Evolutionary conservation across 306 rosid genomes (phyloP).

Genomic region (Castanea crenata): DNA sequence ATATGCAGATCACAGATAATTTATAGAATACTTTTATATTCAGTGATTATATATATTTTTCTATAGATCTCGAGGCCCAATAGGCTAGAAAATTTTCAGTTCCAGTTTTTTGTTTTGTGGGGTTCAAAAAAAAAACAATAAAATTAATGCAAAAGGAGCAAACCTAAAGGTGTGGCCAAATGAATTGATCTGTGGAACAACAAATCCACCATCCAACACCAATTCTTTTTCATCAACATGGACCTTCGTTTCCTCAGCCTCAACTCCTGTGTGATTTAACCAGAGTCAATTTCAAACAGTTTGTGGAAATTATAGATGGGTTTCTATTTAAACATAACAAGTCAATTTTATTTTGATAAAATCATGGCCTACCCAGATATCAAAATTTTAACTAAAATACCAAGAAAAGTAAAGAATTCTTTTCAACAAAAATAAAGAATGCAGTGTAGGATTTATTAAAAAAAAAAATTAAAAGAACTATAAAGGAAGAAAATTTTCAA

Average conservation of each 20-base stretch:
- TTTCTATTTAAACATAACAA: neutral
- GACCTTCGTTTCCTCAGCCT: constrained; percentile 39
- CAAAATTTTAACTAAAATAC: no score
- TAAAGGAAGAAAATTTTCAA: neutral
- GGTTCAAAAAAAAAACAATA: neutral
- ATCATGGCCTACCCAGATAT: neutral
- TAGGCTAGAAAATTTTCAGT: neutral
- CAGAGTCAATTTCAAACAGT: neutral
- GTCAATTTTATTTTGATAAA: neutral
- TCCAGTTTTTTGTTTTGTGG: neutral
- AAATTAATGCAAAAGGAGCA: constrained; percentile 6
- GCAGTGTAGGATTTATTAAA: no score
- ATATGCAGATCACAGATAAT: no score
- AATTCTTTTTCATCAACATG: constrained; percentile 43
- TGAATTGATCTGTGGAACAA: constrained; percentile 59
- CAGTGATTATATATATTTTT: no score
- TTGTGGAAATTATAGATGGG: neutral
- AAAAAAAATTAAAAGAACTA: neutral
- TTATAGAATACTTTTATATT: no score
- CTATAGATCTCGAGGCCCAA: no score
- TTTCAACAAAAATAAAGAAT: neutral
- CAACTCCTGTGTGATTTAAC: constrained; percentile 39
- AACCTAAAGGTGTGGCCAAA: constrained; percentile 87
- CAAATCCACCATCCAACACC: constrained; percentile 59
- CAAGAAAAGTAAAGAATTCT: neutral